Base-by-base conservation (phyloP, 441 rosid genomes). In the Raphanus hybrid region DNA sequence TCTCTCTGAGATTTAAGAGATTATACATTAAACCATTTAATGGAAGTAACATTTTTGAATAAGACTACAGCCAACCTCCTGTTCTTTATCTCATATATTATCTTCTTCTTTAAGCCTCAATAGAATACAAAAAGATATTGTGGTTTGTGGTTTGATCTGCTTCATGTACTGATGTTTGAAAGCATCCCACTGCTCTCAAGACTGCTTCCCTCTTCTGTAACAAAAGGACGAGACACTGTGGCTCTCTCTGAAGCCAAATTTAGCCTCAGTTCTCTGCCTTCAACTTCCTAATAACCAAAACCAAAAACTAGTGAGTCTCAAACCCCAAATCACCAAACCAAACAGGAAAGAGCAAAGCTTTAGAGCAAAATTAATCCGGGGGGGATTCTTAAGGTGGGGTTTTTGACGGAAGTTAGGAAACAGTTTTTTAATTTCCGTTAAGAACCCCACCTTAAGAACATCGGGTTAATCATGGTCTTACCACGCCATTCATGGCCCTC, bases 191-290 rank as follows among this genome's bases (percentile, higher is more conserved):
- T 81, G 76, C 84, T 83, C 64, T 87, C 91, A 0, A 75, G 6
- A 59, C 81, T 82, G 34, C 1, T n/a, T 0, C 0, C 14, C 69
- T 63, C 82, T 6, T 74, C 79, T 1, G 8, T 29, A 5, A 81
- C 67, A 18, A 85, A 67, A 9, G 83, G 41, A 48, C 82, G 61
- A 61, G 81, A 5, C 32, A 20, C 63, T 0, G 75, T 77, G 57
- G 84, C 81, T 79, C 85, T 93, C 62, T 87, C 90, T 0, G 85
- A 73, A 20, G 98, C 98, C 74, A 88, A 6, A 57, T 86, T 92
- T 83, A 93, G 81, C 75, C 97, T 84, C 81, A 93, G 59, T 32
- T 95, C 92, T 61, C 99, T 86, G n/a, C 97, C 99, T 85, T 96
- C 94, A 26, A 93, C 86, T 84, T 90, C 99, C 99, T 93, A 65